A percentile compares a stretch with the other conserved stretches of the same genome.
These are phyloP conservation scores for Boletellus sp. DNA, from an alignment of 1,284 basidiomycete genomes.

Conservation along the genomic window DNA sequence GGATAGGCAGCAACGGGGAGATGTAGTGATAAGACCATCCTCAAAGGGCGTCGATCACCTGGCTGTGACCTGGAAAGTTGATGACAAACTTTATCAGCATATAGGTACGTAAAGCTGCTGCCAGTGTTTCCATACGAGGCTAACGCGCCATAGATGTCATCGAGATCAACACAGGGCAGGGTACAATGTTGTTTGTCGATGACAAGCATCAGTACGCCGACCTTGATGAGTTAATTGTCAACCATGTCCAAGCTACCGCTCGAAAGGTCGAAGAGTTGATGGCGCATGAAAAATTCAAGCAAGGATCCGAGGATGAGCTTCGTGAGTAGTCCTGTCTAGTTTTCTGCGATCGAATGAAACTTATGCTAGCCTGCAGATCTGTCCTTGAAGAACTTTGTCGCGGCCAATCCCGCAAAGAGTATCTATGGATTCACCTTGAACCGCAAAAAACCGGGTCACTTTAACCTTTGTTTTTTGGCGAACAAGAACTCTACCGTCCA, in stretches of 20 bases:
- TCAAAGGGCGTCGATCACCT: conserved; percentile 93
- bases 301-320: conserved; percentile 82
- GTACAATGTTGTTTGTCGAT: conserved; percentile 77
- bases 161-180: conserved; percentile 79
- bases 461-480: conserved; percentile 91
- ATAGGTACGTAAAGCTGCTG: conserved; percentile 59
- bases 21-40: conserved; percentile 94
- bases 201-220: conserved; percentile 86
- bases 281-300: conserved; percentile 95
- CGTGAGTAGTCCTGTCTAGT: conserved; percentile 52
- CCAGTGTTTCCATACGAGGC: conserved; percentile 1
- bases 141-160: conserved; percentile 68
- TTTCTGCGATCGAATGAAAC: background rate
- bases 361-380: conserved; percentile 51
- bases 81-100: conserved; percentile 95
- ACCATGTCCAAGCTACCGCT: conserved; percentile 93
- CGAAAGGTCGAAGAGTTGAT: conserved; percentile 94
- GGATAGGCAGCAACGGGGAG: conserved; percentile 88
- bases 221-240: conserved; percentile 96
- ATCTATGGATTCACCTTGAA: conserved; percentile 97
- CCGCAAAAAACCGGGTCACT: conserved; percentile 86
- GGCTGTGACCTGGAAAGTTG: conserved; percentile 99
- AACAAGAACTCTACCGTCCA: conserved; percentile 89
- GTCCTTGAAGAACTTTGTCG: conserved; percentile 87
- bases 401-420: conserved; percentile 90